These are phyloP conservation scores for Elaeagnus macrophylla DNA, from an alignment of 306 rosid genomes.

Conservation along the genomic window DNA sequence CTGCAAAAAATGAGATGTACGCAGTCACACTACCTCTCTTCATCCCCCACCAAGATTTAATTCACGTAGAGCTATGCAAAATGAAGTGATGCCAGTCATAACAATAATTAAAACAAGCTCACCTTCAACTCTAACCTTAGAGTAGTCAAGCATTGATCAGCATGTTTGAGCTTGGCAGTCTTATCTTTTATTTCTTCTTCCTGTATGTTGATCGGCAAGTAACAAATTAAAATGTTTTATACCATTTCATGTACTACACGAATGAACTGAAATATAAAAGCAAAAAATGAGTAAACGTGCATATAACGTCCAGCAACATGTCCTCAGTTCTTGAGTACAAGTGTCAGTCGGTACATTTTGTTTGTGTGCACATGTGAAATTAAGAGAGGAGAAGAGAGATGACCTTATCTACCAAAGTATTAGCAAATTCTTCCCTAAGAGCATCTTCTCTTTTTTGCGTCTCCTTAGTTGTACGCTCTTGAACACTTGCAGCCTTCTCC, in stretches of 20 bases:
- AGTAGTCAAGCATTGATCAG: conserved; percentile 76
- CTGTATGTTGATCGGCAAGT: conserved; percentile 37
- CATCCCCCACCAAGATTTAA: too few relatives aligned
- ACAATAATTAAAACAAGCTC: conserved; percentile 5
- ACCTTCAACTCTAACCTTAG: conserved; percentile 74
- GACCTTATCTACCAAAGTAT: conserved; percentile 73
- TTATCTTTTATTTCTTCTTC: conserved; percentile 73
- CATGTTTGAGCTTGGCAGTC: conserved; percentile 54
- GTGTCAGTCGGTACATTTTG: background rate
- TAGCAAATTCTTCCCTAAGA: conserved; percentile 72
- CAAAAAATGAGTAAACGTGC: background rate
- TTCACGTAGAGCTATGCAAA: too few relatives aligned
- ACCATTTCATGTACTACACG: conserved; percentile 1
- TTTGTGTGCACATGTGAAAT: too few relatives aligned
- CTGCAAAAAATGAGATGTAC: too few relatives aligned
- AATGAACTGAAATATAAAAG: conserved; percentile 1
- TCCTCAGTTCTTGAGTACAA: background rate
- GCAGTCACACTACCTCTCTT: too few relatives aligned
- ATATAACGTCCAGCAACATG: too few relatives aligned
- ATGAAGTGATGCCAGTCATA: too few relatives aligned
- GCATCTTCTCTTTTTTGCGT: conserved; percentile 88
- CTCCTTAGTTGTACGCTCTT: conserved; percentile 70
- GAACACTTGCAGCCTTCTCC: conserved; percentile 76
- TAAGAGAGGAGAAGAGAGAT: background rate
- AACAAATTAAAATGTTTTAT: conserved; percentile 13